These are phyloP conservation scores for Colletotrichum caudatum DNA, from an alignment of 2,329 filamentous ascomycete species.

Conservation along the genomic window DNA sequence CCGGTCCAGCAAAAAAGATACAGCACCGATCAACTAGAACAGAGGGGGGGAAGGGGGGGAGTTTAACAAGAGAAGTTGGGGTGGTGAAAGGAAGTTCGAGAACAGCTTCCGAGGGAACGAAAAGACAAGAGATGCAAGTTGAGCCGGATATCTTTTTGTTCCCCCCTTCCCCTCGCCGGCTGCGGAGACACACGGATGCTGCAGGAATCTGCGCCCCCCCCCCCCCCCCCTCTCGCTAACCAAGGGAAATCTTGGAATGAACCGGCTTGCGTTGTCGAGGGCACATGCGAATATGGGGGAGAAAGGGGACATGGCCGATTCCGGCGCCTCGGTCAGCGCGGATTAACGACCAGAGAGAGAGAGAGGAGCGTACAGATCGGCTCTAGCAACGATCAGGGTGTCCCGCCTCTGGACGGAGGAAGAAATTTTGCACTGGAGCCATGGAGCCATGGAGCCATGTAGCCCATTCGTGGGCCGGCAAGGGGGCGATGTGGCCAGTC, in stretches of 20 bases:
- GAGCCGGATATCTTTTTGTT: constrained; percentile 23
- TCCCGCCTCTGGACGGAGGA: constrained; percentile 7
- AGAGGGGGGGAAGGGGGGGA: not conserved
- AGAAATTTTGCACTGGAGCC: constrained; percentile 32
- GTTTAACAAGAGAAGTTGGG: not conserved
- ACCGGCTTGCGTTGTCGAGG: constrained; percentile 1
- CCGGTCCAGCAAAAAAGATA: constrained; percentile 16
- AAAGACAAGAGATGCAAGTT: constrained; percentile 19
- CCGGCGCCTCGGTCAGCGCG: constrained; percentile 23
- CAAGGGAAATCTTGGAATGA: not conserved
- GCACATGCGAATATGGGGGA: constrained; percentile 8
- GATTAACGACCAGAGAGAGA: constrained; percentile 23
- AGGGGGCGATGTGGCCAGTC: constrained; percentile 30
- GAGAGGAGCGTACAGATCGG: constrained; percentile 17
- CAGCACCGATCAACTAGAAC: not conserved
- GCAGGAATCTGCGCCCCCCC: not conserved
- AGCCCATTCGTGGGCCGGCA: constrained; percentile 20
- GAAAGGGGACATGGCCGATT: constrained; percentile 23
- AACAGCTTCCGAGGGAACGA: not conserved
- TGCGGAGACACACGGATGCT: not conserved
- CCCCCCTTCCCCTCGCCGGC: constrained; percentile 9
- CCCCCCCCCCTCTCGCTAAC: constrained; percentile 11
- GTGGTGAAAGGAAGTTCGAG: constrained; percentile 18
- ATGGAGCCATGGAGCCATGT: constrained; percentile 6
- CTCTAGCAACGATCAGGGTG: constrained; percentile 18